These are phyloP conservation scores for Metschnikowia proteae DNA, from an alignment of 805 yeast genomes.

Conservation along the genomic window DNA sequence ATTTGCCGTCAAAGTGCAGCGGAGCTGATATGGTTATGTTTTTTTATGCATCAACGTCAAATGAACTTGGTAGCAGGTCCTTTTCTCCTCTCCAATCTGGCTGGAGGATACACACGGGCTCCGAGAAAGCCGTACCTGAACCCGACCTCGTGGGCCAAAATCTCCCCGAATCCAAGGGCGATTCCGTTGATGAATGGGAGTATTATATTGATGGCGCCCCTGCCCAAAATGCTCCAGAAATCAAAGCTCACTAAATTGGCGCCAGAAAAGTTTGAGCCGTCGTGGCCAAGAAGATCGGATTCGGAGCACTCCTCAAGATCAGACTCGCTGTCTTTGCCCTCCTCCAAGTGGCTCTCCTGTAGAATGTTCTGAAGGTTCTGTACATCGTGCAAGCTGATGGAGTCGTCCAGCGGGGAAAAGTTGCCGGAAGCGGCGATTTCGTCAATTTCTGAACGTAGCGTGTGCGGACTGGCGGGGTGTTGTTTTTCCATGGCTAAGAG, in stretches of 20 bases:
- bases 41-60: neutral
- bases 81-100: conserved; percentile 21
- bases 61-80: conserved; percentile 18
- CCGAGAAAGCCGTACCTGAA: conserved; percentile 73
- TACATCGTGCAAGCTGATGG: conserved; percentile 28
- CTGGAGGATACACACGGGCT: conserved; percentile 52
- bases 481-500: neutral
- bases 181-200: conserved; percentile 89
- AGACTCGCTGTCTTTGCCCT: conserved; percentile 10
- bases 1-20: too few species aligned
- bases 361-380: conserved; percentile 25
- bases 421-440: neutral
- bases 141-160: conserved; percentile 89
- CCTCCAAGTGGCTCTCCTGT: conserved; percentile 19
- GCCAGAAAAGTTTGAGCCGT: neutral
- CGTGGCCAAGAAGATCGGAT: neutral
- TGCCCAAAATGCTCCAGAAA: conserved; percentile 40
- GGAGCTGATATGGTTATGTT: too few species aligned
- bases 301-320: conserved; percentile 2
- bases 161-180: conserved; percentile 95
- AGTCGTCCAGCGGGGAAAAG: conserved; percentile 19
- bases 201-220: conserved; percentile 69
- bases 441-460: neutral
- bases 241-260: conserved; percentile 15
- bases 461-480: neutral